Base-by-base conservation (phyloP, 805 yeast genomes). In the Candida lessepsii region DNA sequence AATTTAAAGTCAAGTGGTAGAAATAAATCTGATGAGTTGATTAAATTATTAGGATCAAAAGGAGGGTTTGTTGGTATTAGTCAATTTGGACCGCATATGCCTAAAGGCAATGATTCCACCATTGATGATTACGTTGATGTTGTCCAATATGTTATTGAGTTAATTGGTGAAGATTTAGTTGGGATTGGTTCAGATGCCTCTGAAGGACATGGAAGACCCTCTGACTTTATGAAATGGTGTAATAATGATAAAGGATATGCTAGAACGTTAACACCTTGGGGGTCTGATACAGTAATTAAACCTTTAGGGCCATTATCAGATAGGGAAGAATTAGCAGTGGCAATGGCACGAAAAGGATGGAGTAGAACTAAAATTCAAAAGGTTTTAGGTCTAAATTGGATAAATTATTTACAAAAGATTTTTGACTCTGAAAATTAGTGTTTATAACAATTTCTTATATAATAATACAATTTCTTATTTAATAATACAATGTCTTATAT, bases 191-290 rank as follows among this genome's bases (percentile, higher is more conserved):
- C 48, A 9, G 48, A 45, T 39, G 58, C 58, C n/a, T 54, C 58
- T n/a, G 58, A 54, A 37, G 53, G 28, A 60, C 68, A 44, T 25
- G 48, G 41, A 5, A 41, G 48, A 34, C 48, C 48, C 2, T 44
- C 48, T 2, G 34, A 39, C 13, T 45, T 45, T 23, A 45, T 45
- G 48, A 41, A 40, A 39, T 45, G 48, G 48, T 45, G 48, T 37
- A 45, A 45, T 15, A 45, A 26, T 19, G 48, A 45, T 21, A 45
- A 45, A 36, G 48, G 48, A 4, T 45, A 45, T 25, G 46, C 48
- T 17, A 42, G 48, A 29, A 37, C 27, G 13, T 11, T 45, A 20
- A 42, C 48, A 1, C 48, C 48, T 19, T 45, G 48, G 48, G 48
- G 48, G 4, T 42, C 46, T 4, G 44, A 45, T 16, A 45, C 42